Percentiles rank a stretch among this genome's conserved stretches.
These are phyloP conservation scores for Amylostereum chailletii DNA, from an alignment of 1,284 basidiomycete species.

Conservation along the genomic window DNA sequence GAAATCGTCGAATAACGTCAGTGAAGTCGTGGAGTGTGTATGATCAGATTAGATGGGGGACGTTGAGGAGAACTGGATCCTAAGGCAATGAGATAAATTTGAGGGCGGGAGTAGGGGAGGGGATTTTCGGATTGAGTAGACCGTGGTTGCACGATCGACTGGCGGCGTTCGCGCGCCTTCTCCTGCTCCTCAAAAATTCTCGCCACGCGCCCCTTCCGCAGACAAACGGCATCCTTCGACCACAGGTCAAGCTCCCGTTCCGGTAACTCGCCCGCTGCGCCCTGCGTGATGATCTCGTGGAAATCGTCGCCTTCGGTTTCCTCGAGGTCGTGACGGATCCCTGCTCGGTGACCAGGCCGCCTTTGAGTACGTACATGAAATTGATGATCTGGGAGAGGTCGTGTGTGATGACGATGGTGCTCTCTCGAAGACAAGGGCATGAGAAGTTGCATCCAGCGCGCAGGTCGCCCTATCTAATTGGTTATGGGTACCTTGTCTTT, in stretches of 20 bases:
- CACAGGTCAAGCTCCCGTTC: conserved; percentile 8
- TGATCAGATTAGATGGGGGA: too few relatives aligned
- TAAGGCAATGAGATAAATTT: too few relatives aligned
- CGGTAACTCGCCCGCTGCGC: too few relatives aligned
- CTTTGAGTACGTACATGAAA: conserved; percentile 88
- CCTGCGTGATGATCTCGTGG: conserved; percentile 31
- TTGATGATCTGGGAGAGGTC: conserved; percentile 87
- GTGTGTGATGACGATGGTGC: conserved; percentile 95
- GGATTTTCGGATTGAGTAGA: too few relatives aligned
- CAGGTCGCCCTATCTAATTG: conserved; percentile 89
- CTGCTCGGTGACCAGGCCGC: conserved; percentile 79
- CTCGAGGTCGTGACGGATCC: conserved; percentile 74
- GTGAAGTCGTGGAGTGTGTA: too few relatives aligned
- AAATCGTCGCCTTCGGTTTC: conserved; percentile 39
- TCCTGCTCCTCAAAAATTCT: conserved; percentile 31
- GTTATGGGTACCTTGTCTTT: conserved; percentile 3
- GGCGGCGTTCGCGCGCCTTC: conserved; percentile 14
- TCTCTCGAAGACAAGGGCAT: conserved; percentile 83
- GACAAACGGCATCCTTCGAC: conserved; percentile 23
- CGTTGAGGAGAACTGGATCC: too few relatives aligned
- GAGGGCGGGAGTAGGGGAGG: too few relatives aligned
- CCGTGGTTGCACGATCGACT: too few relatives aligned
- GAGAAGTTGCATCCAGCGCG: conserved; percentile 85
- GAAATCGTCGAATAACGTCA: too few relatives aligned
- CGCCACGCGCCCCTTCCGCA: conserved; percentile 29